A percentile compares a stretch with the other conserved stretches of the same genome.
Conservation (phyloP, 2,329 filamentous ascomycete genomes). For the Corynespora cassiicola region DNA sequence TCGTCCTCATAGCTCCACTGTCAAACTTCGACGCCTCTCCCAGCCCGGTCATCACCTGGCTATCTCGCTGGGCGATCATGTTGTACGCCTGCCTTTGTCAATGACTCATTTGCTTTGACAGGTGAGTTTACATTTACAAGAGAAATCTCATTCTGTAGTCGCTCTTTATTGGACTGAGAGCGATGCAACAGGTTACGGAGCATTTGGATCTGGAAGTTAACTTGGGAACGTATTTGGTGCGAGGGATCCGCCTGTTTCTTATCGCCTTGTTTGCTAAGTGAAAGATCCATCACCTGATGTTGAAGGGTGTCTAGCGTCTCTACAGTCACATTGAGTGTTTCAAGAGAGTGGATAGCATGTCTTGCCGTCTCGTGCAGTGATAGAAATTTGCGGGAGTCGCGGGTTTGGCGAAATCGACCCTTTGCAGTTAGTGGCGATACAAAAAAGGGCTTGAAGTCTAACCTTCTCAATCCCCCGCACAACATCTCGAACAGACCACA, state of each 20-base stretch:
- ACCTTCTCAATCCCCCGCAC: slow-evolving; percentile 19
- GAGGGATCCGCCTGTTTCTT: neutral
- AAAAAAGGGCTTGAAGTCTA: too few relatives aligned
- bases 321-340: slow-evolving; percentile 16
- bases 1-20: slow-evolving; percentile 20
- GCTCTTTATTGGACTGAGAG: slow-evolving; percentile 21
- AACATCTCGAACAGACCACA: slow-evolving; percentile 23
- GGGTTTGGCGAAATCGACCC: neutral
- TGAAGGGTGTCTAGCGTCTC: slow-evolving; percentile 13
- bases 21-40: slow-evolving; percentile 19
- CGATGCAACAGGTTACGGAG: slow-evolving; percentile 13
- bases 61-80: slow-evolving; percentile 24
- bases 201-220: slow-evolving; percentile 15
- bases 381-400: slow-evolving; percentile 8
- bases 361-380: slow-evolving; percentile 19
- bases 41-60: slow-evolving; percentile 18
- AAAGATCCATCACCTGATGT: slow-evolving; percentile 1
- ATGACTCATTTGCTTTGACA: neutral
- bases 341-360: slow-evolving; percentile 21
- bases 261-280: neutral
- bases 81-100: slow-evolving; percentile 21
- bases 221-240: slow-evolving; percentile 2
- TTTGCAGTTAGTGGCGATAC: neutral
- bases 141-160: slow-evolving; percentile 24
- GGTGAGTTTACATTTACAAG: slow-evolving; percentile 14